Percentiles rank a stretch among this genome's conserved stretches.
These are phyloP conservation scores for Allium fistulosum DNA, from an alignment of 106 monocot species.

Conservation along the genomic window DNA sequence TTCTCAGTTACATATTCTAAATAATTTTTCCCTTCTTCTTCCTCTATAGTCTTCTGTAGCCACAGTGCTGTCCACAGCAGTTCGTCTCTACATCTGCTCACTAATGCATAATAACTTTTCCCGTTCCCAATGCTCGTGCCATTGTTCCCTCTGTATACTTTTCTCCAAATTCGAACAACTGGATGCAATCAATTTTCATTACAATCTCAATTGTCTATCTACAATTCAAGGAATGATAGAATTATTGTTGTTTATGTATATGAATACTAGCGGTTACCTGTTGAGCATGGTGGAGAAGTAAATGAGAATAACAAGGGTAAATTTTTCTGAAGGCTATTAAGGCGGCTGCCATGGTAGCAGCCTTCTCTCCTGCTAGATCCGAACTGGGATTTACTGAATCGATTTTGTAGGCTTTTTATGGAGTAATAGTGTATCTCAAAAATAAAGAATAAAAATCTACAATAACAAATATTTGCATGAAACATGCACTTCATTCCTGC, in stretches of 20 bases:
- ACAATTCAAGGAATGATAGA: not conserved
- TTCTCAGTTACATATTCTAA: conserved; percentile 32
- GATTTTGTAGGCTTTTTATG: conserved; percentile 11
- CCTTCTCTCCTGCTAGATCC: conserved; percentile 31
- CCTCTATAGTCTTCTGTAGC: conserved; percentile 45
- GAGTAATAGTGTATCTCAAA: conserved; percentile 8
- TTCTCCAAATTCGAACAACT: conserved; percentile 76
- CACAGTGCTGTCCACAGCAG: conserved; percentile 77
- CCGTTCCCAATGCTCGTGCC: conserved; percentile 42
- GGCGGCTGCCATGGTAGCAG: conserved; percentile 34
- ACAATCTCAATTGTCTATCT: not conserved
- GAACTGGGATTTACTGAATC: conserved; percentile 26
- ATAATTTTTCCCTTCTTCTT: conserved; percentile 1
- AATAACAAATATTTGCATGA: too few relatives aligned
- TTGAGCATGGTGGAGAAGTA: conserved; percentile 29
- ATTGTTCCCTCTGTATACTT: conserved; percentile 54
- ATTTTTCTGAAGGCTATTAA: conserved; percentile 18
- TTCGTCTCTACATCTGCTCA: conserved; percentile 77
- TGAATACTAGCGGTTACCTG: not conserved
- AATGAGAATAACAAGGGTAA: conserved; percentile 22
- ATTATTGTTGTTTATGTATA: not conserved
- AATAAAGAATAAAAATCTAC: too few relatives aligned
- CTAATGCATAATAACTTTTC: conserved; percentile 60
- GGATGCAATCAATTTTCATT: not conserved
- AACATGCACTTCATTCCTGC: too few relatives aligned